Evolutionary conservation across 2,329 filamentous ascomycete species (phyloP).

Genomic region (Ophiostoma sp.): DNA sequence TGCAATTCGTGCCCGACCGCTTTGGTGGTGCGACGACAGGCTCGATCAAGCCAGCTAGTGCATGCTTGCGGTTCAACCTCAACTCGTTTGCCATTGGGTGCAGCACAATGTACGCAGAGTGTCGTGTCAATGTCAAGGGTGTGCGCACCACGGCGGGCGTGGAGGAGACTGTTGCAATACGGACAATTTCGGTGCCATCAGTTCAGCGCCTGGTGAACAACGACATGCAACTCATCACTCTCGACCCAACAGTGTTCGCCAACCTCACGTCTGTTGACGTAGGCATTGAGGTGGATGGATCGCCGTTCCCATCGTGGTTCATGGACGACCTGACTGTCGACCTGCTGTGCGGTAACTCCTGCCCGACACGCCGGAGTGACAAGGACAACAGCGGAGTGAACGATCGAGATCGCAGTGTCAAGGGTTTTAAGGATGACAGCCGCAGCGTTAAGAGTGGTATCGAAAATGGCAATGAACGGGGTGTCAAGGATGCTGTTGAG

Average conservation of each 20-base stretch:
- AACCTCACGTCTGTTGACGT: background rate
- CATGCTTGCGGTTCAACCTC: constrained; percentile 37
- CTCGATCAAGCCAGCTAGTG: constrained; percentile 29
- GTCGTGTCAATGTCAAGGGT: constrained; percentile 38
- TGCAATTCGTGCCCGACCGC: constrained; percentile 27
- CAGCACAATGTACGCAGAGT: constrained; percentile 33
- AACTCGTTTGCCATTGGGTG: constrained; percentile 39
- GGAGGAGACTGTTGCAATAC: background rate
- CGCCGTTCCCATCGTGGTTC: background rate
- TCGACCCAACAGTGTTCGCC: background rate
- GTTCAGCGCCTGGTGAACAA: background rate
- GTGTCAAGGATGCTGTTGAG: background rate
- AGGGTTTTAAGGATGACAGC: background rate
- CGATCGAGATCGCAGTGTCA: background rate
- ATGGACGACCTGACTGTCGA: constrained; percentile 11
- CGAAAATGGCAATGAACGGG: background rate
- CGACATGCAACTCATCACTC: background rate
- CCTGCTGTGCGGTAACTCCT: background rate
- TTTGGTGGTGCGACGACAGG: constrained; percentile 27
- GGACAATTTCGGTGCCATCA: background rate
- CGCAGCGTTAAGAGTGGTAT: background rate
- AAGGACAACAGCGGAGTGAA: background rate
- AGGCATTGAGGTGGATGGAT: background rate
- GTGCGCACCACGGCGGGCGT: constrained; percentile 24
- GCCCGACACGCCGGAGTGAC: background rate